phyloP scores from a whole-genome alignment of 768 basidiomycete species.

The Suillus plorans region DNA sequence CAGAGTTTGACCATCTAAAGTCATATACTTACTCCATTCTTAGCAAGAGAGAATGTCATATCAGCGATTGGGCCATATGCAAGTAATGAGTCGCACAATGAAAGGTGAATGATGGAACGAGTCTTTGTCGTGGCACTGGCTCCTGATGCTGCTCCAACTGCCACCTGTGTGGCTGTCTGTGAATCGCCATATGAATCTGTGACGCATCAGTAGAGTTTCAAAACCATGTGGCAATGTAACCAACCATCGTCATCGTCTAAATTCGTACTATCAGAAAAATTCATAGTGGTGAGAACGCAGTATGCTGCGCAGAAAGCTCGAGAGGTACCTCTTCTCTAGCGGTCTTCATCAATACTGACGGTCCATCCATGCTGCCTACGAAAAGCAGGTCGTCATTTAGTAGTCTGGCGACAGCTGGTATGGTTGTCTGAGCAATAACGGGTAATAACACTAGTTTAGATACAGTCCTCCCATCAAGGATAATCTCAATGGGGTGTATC shows the following conservation, averaged over 20 bases:
- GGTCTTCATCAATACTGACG: slow-evolving; percentile 70
- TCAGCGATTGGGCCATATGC: slow-evolving; percentile 78
- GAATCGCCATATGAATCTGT: slow-evolving; percentile 62
- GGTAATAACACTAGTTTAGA: slow-evolving; percentile 57
- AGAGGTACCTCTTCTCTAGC: slow-evolving; percentile 56
- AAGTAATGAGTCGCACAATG: slow-evolving; percentile 68
- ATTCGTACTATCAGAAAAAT: slow-evolving; percentile 60
- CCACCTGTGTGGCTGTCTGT: slow-evolving; percentile 31
- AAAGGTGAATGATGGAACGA: slow-evolving; percentile 66
- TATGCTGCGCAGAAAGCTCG: slow-evolving; percentile 43
- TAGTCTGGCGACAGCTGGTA: slow-evolving; percentile 57
- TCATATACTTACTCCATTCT: slow-evolving; percentile 59
- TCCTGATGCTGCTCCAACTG: slow-evolving; percentile 38
- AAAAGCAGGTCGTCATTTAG: slow-evolving; percentile 59
- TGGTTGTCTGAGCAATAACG: slow-evolving; percentile 64
- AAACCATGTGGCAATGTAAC: slow-evolving; percentile 12
- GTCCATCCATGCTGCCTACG: slow-evolving; percentile 81
- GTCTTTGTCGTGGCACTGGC: slow-evolving; percentile 34
- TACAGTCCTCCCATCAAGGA: slow-evolving; percentile 71
- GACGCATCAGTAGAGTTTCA: slow-evolving; percentile 7
- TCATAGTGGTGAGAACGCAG: slow-evolving; percentile 44
- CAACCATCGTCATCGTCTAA: slow-evolving; percentile 76
- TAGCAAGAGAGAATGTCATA: slow-evolving; percentile 70
- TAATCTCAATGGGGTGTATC: slow-evolving; percentile 74
- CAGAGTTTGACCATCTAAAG: slow-evolving; percentile 1